Evolutionary conservation across 495 filamentous ascomycete species (phyloP).

Genomic region (Amphirosellinia nigrospora): DNA sequence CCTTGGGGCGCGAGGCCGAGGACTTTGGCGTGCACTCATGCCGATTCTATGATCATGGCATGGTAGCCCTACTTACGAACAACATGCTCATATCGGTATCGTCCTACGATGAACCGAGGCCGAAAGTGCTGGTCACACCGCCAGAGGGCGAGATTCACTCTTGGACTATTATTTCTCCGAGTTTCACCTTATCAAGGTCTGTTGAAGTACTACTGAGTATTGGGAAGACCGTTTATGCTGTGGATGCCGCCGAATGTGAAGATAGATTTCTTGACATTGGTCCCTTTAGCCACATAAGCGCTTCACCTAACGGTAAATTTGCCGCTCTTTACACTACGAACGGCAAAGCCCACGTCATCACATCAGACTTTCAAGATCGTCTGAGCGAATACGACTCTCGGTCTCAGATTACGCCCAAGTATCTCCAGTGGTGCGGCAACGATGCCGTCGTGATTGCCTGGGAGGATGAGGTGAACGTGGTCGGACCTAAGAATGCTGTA

Average conservation of each 20-base stretch:
- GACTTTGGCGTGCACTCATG: constrained; percentile 85
- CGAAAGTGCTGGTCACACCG: constrained; percentile 77
- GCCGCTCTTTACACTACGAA: constrained; percentile 84
- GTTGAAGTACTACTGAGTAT: constrained; percentile 93
- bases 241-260: constrained; percentile 87
- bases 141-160: constrained; percentile 82
- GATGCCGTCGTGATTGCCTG: constrained; percentile 93
- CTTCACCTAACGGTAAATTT: constrained; percentile 89
- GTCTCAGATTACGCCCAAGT: constrained; percentile 82
- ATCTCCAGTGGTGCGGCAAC: constrained; percentile 95
- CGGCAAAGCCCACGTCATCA: constrained; percentile 91
- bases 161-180: constrained; percentile 89
- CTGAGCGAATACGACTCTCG: constrained; percentile 90
- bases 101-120: constrained; percentile 87
- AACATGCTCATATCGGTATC: constrained; percentile 87
- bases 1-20: constrained; percentile 89
- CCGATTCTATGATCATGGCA: constrained; percentile 88
- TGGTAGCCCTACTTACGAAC: constrained; percentile 91
- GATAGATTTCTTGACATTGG: constrained; percentile 89
- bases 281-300: constrained; percentile 86
- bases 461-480: constrained; percentile 98
- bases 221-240: constrained; percentile 79
- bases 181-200: constrained; percentile 88
- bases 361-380: constrained; percentile 89
- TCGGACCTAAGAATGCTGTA: constrained; percentile 80